These are phyloP conservation scores for Simplicillium aogashimaense DNA, from an alignment of 2,329 filamentous ascomycete genomes.

Conservation along the genomic window DNA sequence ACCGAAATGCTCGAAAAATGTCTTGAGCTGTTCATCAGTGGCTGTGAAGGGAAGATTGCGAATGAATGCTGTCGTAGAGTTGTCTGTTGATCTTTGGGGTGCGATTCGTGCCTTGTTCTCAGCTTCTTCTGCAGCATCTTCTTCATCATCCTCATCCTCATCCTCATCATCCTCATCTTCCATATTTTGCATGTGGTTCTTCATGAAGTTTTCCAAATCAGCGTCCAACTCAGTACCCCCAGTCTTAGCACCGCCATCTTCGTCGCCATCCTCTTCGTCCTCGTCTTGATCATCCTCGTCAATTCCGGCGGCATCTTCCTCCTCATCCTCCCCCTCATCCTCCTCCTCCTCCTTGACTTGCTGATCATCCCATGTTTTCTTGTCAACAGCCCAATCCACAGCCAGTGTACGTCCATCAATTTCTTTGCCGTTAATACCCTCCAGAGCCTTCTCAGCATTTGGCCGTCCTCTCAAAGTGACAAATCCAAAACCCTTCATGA, in stretches of 20 bases:
- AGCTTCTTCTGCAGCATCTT: conserved; percentile 34
- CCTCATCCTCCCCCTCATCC: conserved; percentile 16
- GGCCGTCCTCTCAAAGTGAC: conserved; percentile 78
- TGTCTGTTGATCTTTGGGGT: conserved; percentile 41
- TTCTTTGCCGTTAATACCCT: conserved; percentile 77
- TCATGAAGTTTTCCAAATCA: conserved; percentile 45
- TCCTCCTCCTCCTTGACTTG: conserved; percentile 28
- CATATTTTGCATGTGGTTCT: conserved; percentile 45
- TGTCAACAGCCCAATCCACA: conserved; percentile 96
- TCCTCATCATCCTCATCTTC: conserved; percentile 47
- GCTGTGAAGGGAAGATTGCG: conserved; percentile 88
- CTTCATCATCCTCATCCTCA: conserved; percentile 38
- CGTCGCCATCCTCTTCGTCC: conserved; percentile 15
- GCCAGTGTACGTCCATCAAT: conserved; percentile 82
- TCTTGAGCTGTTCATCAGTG: conserved; percentile 71
- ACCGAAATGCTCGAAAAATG: conserved; percentile 84
- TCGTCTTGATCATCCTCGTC: conserved; percentile 18
- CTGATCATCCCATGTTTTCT: conserved; percentile 69
- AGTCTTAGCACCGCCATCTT: conserved; percentile 22
- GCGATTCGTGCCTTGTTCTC: conserved; percentile 31
- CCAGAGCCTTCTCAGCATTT: conserved; percentile 84
- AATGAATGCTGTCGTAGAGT: conserved; percentile 76
- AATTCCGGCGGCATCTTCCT: conserved; percentile 13
- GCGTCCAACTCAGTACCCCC: conserved; percentile 29
- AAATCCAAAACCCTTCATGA: conserved; percentile 84